Conservation (phyloP, 495 filamentous ascomycete species). For the Neurospora sp. region DNA sequence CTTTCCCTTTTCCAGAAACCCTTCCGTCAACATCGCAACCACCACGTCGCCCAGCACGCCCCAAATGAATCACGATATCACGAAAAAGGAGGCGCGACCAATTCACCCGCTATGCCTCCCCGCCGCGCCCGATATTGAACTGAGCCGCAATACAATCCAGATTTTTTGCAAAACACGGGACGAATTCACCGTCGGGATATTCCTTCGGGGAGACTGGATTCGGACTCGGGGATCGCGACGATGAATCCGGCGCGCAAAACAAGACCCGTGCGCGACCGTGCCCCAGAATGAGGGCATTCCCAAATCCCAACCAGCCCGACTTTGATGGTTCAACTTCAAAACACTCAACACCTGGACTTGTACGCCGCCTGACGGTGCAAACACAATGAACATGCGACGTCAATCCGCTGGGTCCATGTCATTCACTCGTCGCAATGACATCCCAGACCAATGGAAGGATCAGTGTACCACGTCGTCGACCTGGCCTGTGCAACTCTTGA, state of each 20-base stretch:
- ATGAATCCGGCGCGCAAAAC: neutral
- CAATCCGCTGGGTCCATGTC: neutral
- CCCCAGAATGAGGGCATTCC: neutral
- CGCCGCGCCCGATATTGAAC: neutral
- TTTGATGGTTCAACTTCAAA: neutral
- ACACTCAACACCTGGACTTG: neutral
- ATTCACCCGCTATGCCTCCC: neutral
- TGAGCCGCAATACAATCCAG: neutral
- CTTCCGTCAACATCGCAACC: neutral
- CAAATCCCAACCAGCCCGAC: neutral
- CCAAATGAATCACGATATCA: neutral
- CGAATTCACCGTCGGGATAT: neutral
- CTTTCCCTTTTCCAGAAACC: neutral
- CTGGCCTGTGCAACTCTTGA: neutral
- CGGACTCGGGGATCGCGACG: neutral
- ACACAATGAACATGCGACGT: neutral
- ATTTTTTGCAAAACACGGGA: neutral
- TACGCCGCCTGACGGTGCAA: neutral
- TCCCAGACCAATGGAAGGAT: neutral
- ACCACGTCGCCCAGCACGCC: neutral
- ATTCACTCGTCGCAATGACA: neutral
- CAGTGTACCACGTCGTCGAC: neutral
- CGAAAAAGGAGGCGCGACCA: neutral
- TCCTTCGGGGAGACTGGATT: neutral
- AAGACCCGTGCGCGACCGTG: neutral